These are phyloP conservation scores for Ogataea pini DNA, from an alignment of 805 yeast genomes.

Conservation along the genomic window DNA sequence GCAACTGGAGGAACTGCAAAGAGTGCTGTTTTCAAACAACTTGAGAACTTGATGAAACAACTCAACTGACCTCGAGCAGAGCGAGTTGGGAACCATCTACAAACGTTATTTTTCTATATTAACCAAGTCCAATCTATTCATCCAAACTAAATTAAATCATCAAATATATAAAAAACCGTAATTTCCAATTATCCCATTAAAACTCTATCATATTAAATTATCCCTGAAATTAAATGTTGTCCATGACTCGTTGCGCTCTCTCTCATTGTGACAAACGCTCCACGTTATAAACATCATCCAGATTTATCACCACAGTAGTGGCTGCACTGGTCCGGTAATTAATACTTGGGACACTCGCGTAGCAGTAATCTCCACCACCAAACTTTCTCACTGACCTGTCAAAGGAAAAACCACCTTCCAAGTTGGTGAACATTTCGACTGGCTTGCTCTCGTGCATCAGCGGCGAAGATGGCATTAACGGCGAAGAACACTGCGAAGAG, in stretches of 20 bases:
- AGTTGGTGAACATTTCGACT: neutral
- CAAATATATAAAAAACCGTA: neutral
- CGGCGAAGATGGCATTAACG: constrained; percentile 8
- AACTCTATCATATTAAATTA: neutral
- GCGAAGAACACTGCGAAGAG: constrained; percentile 12
- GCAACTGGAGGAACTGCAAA: constrained; percentile 98
- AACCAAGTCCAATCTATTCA: too few species aligned
- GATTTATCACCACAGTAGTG: constrained; percentile 14
- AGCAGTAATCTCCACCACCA: constrained; percentile 2
- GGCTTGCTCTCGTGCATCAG: constrained; percentile 6
- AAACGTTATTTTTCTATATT: too few species aligned
- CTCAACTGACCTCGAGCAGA: constrained; percentile 5
- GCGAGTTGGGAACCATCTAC: too few species aligned
- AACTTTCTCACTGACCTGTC: neutral
- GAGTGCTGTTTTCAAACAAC: constrained; percentile 79
- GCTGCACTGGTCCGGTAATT: constrained; percentile 4
- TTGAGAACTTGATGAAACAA: constrained; percentile 38
- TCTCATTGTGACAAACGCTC: too few species aligned
- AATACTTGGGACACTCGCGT: neutral
- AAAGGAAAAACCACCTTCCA: neutral
- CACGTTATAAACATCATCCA: constrained; percentile 24
- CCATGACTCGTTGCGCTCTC: too few species aligned
- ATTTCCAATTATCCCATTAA: neutral
- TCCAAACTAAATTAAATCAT: too few species aligned
- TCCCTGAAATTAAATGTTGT: neutral